Base-by-base conservation (phyloP, 2,329 filamentous ascomycete genomes). In the Cladosporium sp. region DNA sequence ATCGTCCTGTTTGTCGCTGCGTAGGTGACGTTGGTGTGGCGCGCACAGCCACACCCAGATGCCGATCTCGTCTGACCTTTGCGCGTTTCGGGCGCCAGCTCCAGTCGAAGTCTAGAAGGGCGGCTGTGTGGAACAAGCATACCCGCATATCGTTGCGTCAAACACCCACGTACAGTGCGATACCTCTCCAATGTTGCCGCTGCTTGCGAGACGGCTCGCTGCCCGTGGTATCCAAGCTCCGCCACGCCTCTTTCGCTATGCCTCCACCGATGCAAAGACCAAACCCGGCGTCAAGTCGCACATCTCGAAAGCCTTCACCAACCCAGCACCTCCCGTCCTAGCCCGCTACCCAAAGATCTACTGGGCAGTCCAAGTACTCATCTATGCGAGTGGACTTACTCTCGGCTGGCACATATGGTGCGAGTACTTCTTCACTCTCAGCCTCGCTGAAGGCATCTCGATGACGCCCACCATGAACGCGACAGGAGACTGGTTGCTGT, bases 391-490 rank as follows among this genome's bases (percentile, higher is more conserved):
- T 17, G 61, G 47, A 1, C n/a, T 62, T 39, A 20, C 55, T 37
- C 59, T 66, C 9, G 51, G 43, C n/a, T 12, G 3, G 4, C 76
- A 79, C 66, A 64, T 75, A 43, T 66, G 74, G 63, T 57, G 64
- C 34, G 65, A 65, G 28, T 87, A 94, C 74, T 77, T 84, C 67
- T 84, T 85, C 75, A 80, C 80, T 63, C 68, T 87, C 64, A 81
- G 82, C 19, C 74, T 78, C 3, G 85, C 86, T 15, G 78, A 79
- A 25, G 93, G 93, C 1, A 85, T 91, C 3, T 93, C 89, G 17
- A 97, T 97, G 94, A 82, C 94, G 52, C 93, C 93, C 7, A 96
- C 91, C 0, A 86, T 97, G 61, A 79, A 81, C 22, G 79, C 86
- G 1, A 73, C 79, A 8, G 87, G 86, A 58, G 88, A 93, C 69